Conservation (phyloP, 257 asterid genomes). For the Gentiana dahurica region DNA sequence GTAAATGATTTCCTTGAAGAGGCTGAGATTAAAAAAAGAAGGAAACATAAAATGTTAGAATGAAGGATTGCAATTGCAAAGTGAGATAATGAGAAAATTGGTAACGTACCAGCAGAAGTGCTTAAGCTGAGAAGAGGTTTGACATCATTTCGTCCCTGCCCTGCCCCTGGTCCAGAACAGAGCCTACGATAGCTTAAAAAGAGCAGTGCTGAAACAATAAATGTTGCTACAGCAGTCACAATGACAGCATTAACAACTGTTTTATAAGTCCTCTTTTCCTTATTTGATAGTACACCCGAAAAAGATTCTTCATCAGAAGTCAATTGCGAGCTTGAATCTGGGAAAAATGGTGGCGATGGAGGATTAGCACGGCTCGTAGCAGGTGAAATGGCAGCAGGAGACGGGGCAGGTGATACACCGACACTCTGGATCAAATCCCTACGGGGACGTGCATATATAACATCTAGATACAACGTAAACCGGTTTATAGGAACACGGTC, state of each 20-base stretch:
- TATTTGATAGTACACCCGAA: conserved; percentile 17
- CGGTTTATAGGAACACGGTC: conserved; percentile 27
- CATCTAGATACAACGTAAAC: conserved; percentile 33
- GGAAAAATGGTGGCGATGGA: conserved; percentile 40
- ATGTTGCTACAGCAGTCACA: conserved; percentile 53
- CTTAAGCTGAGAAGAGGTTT: conserved; percentile 91
- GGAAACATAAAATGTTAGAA: conserved; percentile 14
- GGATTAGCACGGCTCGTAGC: conserved; percentile 26
- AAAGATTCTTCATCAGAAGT: conserved; percentile 18
- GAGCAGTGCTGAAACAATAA: conserved; percentile 38
- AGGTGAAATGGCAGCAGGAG: conserved; percentile 32
- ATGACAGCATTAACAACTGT: conserved; percentile 48
- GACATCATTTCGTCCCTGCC: conserved; percentile 57
- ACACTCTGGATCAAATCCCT: conserved; percentile 39
- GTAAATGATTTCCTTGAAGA: conserved; percentile 45
- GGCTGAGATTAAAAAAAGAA: conserved; percentile 25
- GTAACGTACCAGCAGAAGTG: conserved; percentile 48
- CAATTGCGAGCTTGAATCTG: conserved; percentile 30
- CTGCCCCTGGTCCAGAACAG: conserved; percentile 31
- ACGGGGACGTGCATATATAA: conserved; percentile 28
- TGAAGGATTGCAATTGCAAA: not conserved
- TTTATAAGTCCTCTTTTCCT: conserved; percentile 20
- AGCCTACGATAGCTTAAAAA: conserved; percentile 44
- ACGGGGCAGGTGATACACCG: conserved; percentile 50
- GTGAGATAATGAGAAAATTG: conserved; percentile 1